phyloP scores from a whole-genome alignment of 495 filamentous ascomycete species.

The Cercophora samala region DNA sequence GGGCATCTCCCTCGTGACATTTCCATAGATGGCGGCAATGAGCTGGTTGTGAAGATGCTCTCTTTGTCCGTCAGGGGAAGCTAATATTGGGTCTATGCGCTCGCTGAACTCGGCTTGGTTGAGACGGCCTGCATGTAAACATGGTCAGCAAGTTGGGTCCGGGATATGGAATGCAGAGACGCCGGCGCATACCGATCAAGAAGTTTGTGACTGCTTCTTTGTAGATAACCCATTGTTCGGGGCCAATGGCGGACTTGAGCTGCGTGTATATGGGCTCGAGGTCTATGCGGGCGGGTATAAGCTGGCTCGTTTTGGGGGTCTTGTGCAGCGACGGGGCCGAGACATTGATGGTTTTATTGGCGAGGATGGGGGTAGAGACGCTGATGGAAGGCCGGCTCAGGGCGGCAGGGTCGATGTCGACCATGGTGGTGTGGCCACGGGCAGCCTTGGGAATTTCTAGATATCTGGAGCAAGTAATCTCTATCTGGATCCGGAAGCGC shows the following conservation, averaged over 20 bases:
- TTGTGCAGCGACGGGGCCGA: slow-evolving; percentile 56
- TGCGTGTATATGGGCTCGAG: slow-evolving; percentile 84
- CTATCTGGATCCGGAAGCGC: slow-evolving; percentile 18
- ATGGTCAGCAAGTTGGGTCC: slow-evolving; percentile 5
- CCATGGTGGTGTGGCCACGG: slow-evolving; percentile 54
- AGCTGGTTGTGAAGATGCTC: slow-evolving; percentile 91
- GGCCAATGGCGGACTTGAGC: slow-evolving; percentile 70
- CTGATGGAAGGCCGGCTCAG: slow-evolving; percentile 64
- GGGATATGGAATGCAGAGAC: background rate
- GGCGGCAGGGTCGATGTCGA: slow-evolving; percentile 80
- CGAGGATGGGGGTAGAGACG: slow-evolving; percentile 59
- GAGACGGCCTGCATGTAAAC: slow-evolving; percentile 58
- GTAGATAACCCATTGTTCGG: slow-evolving; percentile 84
- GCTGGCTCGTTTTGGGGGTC: slow-evolving; percentile 63
- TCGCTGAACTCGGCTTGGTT: slow-evolving; percentile 81
- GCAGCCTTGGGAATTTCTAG: background rate
- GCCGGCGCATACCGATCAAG: slow-evolving; percentile 58
- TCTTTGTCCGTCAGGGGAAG: slow-evolving; percentile 64
- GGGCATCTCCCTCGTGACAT: slow-evolving; percentile 82
- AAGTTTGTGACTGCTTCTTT: slow-evolving; percentile 80
- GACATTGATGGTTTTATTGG: slow-evolving; percentile 59
- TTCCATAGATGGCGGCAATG: slow-evolving; percentile 77
- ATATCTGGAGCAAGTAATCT: slow-evolving; percentile 7
- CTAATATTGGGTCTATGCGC: slow-evolving; percentile 65
- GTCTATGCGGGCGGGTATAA: slow-evolving; percentile 72